Percentiles rank a stretch among this genome's conserved stretches.
Evolutionary conservation across 139 green algal species (phyloP).

Genomic region (Chlamydomonas sphaeroides): DNA sequence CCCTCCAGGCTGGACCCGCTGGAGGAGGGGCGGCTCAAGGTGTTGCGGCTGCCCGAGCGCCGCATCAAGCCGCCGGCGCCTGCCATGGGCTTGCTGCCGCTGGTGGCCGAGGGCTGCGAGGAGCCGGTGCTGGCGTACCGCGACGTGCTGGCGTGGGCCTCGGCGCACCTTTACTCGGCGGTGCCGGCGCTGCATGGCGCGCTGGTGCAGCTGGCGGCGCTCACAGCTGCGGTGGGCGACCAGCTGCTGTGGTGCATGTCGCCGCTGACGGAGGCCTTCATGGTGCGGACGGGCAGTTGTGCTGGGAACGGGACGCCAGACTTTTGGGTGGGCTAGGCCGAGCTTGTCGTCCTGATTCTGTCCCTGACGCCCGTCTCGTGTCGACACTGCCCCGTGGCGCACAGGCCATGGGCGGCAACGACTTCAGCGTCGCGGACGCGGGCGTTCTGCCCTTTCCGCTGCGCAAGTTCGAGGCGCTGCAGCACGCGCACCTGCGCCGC

Average conservation of each 20-base stretch:
- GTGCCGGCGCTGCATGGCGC: conserved; percentile 45
- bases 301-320: too few relatives aligned
- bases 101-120: conserved; percentile 10
- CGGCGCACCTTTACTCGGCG: conserved; percentile 37
- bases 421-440: conserved; percentile 50
- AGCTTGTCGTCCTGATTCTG: too few relatives aligned
- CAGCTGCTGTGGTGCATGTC: conserved; percentile 59
- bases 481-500: conserved; percentile 61
- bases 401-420: conserved; percentile 23
- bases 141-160: conserved; percentile 43
- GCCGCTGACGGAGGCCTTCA: conserved; percentile 36
- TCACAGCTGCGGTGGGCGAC: conserved; percentile 16
- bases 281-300: not conserved
- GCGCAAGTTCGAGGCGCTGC: conserved; percentile 52
- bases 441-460: conserved; percentile 51
- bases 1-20: conserved; percentile 46
- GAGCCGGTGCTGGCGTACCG: conserved; percentile 1
- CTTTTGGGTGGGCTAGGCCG: too few relatives aligned
- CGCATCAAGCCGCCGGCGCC: conserved; percentile 9
- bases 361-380: too few relatives aligned
- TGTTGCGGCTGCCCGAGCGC: conserved; percentile 46
- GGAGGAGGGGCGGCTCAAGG: conserved; percentile 48
- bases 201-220: conserved; percentile 40
- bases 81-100: conserved; percentile 28
- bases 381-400: too few relatives aligned